phyloP scores from a whole-genome alignment of 179 eudicot genomes.

The Patellifolia procumbens region DNA sequence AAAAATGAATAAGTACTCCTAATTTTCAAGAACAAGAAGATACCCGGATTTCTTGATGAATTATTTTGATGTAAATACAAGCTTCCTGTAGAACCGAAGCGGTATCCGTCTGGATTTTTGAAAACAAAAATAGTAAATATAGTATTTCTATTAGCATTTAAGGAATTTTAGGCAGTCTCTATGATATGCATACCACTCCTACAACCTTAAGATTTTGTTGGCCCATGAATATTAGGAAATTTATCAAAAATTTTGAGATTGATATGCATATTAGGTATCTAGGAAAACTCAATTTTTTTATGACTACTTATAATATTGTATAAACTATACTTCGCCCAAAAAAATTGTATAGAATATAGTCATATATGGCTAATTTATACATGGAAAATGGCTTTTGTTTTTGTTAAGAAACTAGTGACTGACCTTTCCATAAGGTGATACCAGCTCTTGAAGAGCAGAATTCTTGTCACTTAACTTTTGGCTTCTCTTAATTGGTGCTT shows the following conservation, averaged over 20 bases:
- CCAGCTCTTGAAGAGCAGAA: slow-evolving; percentile 59
- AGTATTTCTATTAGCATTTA: too few relatives aligned
- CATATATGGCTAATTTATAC: too few relatives aligned
- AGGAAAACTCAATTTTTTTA: background rate
- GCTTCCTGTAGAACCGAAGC: slow-evolving; percentile 76
- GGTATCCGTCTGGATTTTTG: slow-evolving; percentile 52
- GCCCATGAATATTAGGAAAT: too few relatives aligned
- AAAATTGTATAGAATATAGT: too few relatives aligned
- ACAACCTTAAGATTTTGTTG: too few relatives aligned
- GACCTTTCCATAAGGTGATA: slow-evolving; percentile 74
- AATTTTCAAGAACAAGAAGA: background rate
- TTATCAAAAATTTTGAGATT: background rate
- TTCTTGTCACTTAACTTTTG: slow-evolving; percentile 60
- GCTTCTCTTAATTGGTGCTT: slow-evolving; percentile 49
- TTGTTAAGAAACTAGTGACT: slow-evolving; percentile 10
- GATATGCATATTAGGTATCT: background rate
- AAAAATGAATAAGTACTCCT: background rate
- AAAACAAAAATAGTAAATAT: too few relatives aligned
- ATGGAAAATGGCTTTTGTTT: too few relatives aligned
- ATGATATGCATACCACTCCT: too few relatives aligned
- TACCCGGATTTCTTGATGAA: slow-evolving; percentile 65
- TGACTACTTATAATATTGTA: background rate
- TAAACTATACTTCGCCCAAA: too few relatives aligned
- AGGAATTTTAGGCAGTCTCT: too few relatives aligned
- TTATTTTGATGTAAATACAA: slow-evolving; percentile 50